phyloP scores from a whole-genome alignment of 129 eudicot genomes.

The Dittrichia graveolens region DNA sequence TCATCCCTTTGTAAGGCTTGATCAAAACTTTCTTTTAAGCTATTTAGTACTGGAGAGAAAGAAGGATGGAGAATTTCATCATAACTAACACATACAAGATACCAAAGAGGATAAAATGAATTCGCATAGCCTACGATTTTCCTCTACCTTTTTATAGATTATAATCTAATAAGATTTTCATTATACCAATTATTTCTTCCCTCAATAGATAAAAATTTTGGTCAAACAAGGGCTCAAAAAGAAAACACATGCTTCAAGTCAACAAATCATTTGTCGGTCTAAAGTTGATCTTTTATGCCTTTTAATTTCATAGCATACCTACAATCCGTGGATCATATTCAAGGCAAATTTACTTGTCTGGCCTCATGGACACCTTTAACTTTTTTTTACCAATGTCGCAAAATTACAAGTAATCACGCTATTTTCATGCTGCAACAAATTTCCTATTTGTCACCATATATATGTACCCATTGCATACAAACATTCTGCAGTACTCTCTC shows the following conservation, averaged over 20 bases:
- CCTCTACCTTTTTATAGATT: no score
- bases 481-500: background rate
- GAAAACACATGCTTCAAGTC: constrained; percentile 6
- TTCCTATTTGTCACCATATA: background rate
- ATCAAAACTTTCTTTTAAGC: constrained; percentile 68
- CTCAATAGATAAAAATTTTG: no score
- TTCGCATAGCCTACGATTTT: no score
- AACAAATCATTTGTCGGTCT: background rate
- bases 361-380: background rate
- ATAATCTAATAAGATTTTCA: no score
- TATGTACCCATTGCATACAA: constrained; percentile 3
- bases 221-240: background rate
- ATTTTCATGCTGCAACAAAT: constrained; percentile 30
- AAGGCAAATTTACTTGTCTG: background rate
- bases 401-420: constrained; percentile 11
- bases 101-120: background rate
- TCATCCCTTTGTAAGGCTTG: constrained; percentile 84
- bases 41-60: constrained; percentile 63
- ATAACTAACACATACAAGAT: background rate
- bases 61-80: constrained; percentile 1
- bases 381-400: constrained; percentile 4
- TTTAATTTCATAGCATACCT: background rate
- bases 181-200: no score
- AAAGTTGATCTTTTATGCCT: background rate
- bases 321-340: constrained; percentile 4